Base-by-base conservation (phyloP, 306 rosid species). In the Malus fusca region DNA sequence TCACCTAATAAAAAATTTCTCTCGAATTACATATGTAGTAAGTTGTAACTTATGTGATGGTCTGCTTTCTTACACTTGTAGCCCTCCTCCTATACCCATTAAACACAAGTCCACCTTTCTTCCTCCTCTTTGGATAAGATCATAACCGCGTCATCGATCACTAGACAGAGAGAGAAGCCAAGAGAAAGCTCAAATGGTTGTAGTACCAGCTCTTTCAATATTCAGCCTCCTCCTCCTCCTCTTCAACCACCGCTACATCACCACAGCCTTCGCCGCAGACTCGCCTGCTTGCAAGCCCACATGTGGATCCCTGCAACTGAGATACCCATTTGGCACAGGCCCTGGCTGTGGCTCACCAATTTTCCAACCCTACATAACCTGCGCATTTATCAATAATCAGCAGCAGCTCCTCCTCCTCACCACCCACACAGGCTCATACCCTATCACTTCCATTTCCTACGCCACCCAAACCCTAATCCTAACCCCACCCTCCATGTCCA, bases 271-370 rank as follows among this genome's bases (percentile, higher is more conserved):
- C 44, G 67, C 81, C 25, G 28, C 35, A 15, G 10, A 48, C 69
- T 51, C 85, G 30, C 43, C 81, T 43, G 31, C 85, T 6, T 91
- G 96, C 78, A 77, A 46, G 1, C 40, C 77, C 87, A 84, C 83
- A 4, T 91, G 96, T 23, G 93, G 91, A 3, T 76, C 91, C 22
- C 21, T 84, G 5, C 64, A 67, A 8, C 59, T 91, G 30, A 87
- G 84, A 80, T 87, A 81, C 74, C 96, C 91, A 0, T 84, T 91
- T 5, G 96, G 96, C 67, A 85, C 93, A 3, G 90, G 88, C 71
- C 61, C 55, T 1, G 93, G 91, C 33, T 91, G 91, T 63, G 93
- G 93, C 48, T 87, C 93, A 28, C 91, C 91, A 4, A 78, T 81
- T 10, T 88, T 91, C 77, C 85, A 81, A 52, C 86, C 85, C 4